Percentiles rank a stretch among this genome's conserved stretches.
These are phyloP conservation scores for Dicorynia guianensis DNA, from an alignment of 306 rosid species.

Conservation along the genomic window DNA sequence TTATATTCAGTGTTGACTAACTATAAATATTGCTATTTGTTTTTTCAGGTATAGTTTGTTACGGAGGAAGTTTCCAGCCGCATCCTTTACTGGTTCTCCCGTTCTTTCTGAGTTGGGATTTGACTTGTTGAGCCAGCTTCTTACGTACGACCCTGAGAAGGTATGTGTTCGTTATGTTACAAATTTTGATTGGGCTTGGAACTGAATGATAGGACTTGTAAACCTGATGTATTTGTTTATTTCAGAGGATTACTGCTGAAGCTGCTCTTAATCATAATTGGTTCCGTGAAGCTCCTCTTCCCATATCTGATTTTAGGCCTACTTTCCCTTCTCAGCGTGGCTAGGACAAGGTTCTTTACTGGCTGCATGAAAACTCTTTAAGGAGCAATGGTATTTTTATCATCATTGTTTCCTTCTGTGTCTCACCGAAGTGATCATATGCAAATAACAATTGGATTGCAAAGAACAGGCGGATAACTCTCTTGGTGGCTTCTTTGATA, in stretches of 20 bases:
- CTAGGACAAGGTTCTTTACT: slow-evolving; percentile 51
- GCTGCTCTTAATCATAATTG: slow-evolving; percentile 88
- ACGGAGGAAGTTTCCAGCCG: slow-evolving; percentile 82
- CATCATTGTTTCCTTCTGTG: slow-evolving; percentile 33
- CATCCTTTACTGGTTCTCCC: slow-evolving; percentile 83
- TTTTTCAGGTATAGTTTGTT: slow-evolving; percentile 67
- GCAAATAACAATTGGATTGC: slow-evolving; percentile 38
- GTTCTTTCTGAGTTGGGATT: slow-evolving; percentile 81
- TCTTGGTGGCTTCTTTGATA: neutral
- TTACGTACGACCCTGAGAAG: slow-evolving; percentile 74
- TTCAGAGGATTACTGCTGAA: slow-evolving; percentile 83
- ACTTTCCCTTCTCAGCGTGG: slow-evolving; percentile 56
- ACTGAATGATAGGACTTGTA: neutral
- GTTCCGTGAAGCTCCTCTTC: slow-evolving; percentile 82
- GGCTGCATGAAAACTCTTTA: slow-evolving; percentile 43
- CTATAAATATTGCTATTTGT: slow-evolving; percentile 10
- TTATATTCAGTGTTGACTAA: neutral
- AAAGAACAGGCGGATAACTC: slow-evolving; percentile 22
- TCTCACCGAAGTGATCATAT: slow-evolving; percentile 36
- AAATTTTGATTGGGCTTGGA: neutral
- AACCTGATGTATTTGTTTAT: neutral
- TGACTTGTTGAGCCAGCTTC: slow-evolving; percentile 81
- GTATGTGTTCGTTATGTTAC: slow-evolving; percentile 45
- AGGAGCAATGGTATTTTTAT: slow-evolving; percentile 36
- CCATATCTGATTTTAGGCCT: slow-evolving; percentile 65